Base-by-base conservation (phyloP, 2,329 filamentous ascomycete species). In the Xylaria arbuscula region DNA sequence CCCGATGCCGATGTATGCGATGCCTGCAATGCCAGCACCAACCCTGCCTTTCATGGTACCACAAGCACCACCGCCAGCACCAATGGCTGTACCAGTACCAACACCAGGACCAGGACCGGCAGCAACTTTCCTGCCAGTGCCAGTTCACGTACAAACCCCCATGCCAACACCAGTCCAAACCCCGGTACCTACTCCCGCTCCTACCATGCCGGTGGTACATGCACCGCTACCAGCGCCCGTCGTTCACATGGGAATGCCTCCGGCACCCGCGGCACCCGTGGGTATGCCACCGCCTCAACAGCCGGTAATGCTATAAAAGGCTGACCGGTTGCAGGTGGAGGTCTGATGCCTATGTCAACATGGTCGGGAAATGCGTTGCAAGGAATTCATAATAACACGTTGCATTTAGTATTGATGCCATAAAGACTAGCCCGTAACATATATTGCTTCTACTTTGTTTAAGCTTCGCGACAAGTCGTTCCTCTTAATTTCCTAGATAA, bases 301-400 rank as follows among this genome's bases (percentile, higher is more conserved):
- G 15, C 55, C 38, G 22, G 7, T 22, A 28, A 32, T 22, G 24
- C 13, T 7, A 57, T 45, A 11, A 56, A 45, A 19, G 38, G 38
- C 24, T 19, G 55, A 32, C 13, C 11, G n/a, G 22, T 45, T 32
- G 13, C 24, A 45, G 55, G 28, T n/a, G n/a, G 15, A 11, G 38
- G 22, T 19, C 13, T 28, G 7, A 17, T 10, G 5, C 22, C 19
- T 4, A n/a, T 42, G 36, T 56, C 54, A 56, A 24, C 19, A n/a
- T 32, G 55, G 38, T 45, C 38, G 22, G 38, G 38, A 7, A 4
- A 28, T 32, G 55, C 38, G 24, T 15, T 32, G 8, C 55, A 57
- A n/a, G 38, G 55, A 7, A 45, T 45, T 32, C 24, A 57, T n/a
- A 55, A 57, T 57, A 45, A 45, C 32, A 32, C 38, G 55, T 57